Conservation (phyloP, 495 filamentous ascomycete genomes). For the Talaromyces proteolyticus region DNA sequence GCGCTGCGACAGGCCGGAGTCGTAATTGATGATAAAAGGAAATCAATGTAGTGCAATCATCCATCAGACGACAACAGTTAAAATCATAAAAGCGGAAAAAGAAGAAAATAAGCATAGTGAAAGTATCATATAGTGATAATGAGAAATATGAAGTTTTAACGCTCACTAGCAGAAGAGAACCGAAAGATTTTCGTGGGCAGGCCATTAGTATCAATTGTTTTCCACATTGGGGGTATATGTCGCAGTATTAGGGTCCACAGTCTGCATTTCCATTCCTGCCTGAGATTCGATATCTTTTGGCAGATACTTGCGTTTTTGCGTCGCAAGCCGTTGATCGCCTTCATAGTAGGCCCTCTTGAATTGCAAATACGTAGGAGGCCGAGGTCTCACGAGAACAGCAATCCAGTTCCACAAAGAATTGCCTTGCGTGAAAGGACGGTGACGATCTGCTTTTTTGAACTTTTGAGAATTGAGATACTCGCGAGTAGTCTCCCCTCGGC, state of each 20-base stretch:
- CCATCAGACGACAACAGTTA: not conserved
- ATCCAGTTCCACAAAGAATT: conserved; percentile 74
- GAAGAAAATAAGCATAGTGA: not conserved
- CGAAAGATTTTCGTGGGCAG: conserved; percentile 1
- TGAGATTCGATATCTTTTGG: conserved; percentile 47
- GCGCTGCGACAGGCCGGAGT: too few species aligned
- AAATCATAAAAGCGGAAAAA: not conserved
- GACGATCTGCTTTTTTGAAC: conserved; percentile 84
- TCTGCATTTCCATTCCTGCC: conserved; percentile 55
- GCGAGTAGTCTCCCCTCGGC: conserved; percentile 86
- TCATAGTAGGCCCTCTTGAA: conserved; percentile 73
- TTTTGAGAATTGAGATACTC: conserved; percentile 96
- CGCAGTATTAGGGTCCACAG: conserved; percentile 20
- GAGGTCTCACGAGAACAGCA: conserved; percentile 72
- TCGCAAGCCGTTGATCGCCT: conserved; percentile 82
- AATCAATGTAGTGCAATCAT: too few species aligned
- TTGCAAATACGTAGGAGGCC: conserved; percentile 83
- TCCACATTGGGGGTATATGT: not conserved
- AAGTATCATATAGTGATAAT: not conserved
- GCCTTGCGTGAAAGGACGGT: conserved; percentile 82
- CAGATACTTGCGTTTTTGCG: conserved; percentile 48
- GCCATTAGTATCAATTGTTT: not conserved
- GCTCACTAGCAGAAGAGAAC: conserved; percentile 7
- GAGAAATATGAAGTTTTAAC: conserved; percentile 4
- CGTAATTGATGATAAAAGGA: too few species aligned